Evolutionary conservation across 768 basidiomycete species (phyloP).

Genomic region (Dentipellis fragilis): DNA sequence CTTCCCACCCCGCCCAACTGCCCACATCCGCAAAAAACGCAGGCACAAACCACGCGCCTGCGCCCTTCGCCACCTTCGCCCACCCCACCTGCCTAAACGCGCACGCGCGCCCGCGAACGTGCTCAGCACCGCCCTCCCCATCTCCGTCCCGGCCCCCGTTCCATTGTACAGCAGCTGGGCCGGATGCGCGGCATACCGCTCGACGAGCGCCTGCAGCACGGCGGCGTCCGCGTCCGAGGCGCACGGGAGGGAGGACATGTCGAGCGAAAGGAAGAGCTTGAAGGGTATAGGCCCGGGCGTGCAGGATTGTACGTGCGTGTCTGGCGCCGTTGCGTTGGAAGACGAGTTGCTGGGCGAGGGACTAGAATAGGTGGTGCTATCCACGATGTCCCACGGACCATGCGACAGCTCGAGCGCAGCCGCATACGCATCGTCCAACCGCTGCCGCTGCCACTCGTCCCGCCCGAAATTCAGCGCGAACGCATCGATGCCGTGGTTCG

Average conservation of each 20-base stretch:
- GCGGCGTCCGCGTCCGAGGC: slow-evolving; percentile 35
- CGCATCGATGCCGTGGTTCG: slow-evolving; percentile 50
- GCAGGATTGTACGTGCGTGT: background rate
- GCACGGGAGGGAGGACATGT: slow-evolving; percentile 40
- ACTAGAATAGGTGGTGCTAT: background rate
- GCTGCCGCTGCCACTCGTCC: slow-evolving; percentile 52
- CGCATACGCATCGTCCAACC: slow-evolving; percentile 54
- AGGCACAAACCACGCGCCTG: slow-evolving; percentile 52
- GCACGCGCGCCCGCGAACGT: slow-evolving; percentile 63
- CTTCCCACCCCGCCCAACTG: slow-evolving; percentile 26
- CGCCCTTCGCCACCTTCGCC: slow-evolving; percentile 24
- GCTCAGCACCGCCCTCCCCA: slow-evolving; percentile 46
- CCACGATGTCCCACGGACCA: background rate
- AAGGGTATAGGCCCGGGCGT: slow-evolving; percentile 23
- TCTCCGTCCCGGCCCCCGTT: slow-evolving; percentile 14
- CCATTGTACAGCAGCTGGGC: slow-evolving; percentile 44
- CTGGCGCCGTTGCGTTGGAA: slow-evolving; percentile 22
- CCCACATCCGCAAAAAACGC: slow-evolving; percentile 56
- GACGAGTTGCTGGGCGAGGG: background rate
- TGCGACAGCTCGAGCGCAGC: slow-evolving; percentile 12
- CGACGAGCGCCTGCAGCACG: slow-evolving; percentile 42
- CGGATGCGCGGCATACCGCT: slow-evolving; percentile 41
- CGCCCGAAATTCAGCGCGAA: slow-evolving; percentile 65
- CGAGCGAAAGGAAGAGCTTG: slow-evolving; percentile 30
- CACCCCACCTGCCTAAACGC: slow-evolving; percentile 36